Conservation (phyloP, 2,329 filamentous ascomycete species). For the Aspergillus sojae region DNA sequence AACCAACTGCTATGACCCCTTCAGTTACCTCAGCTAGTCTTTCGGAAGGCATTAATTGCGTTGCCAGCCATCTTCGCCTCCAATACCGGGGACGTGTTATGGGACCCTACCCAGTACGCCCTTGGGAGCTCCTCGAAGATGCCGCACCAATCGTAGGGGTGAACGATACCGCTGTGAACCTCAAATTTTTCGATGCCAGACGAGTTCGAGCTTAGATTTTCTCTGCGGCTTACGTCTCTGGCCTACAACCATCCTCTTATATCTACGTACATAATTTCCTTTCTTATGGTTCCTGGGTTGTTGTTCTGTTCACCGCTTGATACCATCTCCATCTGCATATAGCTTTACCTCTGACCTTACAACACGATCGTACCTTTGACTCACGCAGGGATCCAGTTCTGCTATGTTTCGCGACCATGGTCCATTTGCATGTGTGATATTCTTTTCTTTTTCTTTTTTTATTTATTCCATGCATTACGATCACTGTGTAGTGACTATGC, state of each 20-base stretch:
- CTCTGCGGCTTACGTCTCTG: background rate
- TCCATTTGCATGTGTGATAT: background rate
- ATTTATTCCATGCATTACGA: background rate
- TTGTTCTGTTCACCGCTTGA: constrained; percentile 5
- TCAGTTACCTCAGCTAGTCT: constrained; percentile 17
- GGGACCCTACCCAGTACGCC: constrained; percentile 40
- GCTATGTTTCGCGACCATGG: background rate
- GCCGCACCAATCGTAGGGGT: constrained; percentile 46
- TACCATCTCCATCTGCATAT: constrained; percentile 16
- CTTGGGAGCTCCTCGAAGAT: constrained; percentile 50
- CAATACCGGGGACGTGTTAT: constrained; percentile 40
- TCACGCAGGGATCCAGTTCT: background rate
- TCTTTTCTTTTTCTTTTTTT: background rate
- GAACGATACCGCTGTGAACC: constrained; percentile 49
- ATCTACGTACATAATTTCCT: background rate
- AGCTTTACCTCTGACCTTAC: constrained; percentile 11
- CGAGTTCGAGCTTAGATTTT: constrained; percentile 31
- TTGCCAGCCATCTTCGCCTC: constrained; percentile 38
- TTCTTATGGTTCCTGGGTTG: background rate
- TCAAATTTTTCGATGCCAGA: constrained; percentile 46
- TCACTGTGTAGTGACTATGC: background rate
- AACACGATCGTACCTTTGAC: background rate
- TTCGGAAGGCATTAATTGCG: constrained; percentile 30
- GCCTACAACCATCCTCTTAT: background rate
- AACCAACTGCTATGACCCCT: constrained; percentile 17